Evolutionary conservation across 2,329 filamentous ascomycete species (phyloP).

Genomic region (Zymoseptoria brevis): DNA sequence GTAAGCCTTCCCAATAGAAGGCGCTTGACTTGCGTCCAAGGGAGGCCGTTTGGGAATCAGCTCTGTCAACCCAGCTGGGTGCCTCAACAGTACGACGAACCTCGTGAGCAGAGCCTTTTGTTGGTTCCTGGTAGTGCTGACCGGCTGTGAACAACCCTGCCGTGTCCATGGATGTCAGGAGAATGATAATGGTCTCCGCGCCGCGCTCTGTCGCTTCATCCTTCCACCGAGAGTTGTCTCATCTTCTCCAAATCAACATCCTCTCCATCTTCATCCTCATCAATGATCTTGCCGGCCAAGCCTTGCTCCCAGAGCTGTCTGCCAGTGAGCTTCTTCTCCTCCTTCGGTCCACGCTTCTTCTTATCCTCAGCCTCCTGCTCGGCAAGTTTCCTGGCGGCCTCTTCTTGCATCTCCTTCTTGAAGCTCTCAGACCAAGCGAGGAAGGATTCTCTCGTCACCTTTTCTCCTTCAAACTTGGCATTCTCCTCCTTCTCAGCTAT

Average conservation of each 20-base stretch:
- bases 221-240: constrained; percentile 60
- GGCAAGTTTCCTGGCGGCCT: constrained; percentile 47
- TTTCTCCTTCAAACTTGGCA: constrained; percentile 85
- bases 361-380: constrained; percentile 65
- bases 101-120: not conserved
- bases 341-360: constrained; percentile 47
- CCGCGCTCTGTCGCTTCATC: constrained; percentile 11
- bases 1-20: no score
- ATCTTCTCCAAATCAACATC: constrained; percentile 53
- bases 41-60: no score
- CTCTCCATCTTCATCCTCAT: constrained; percentile 60
- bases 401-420: constrained; percentile 69
- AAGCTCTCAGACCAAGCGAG: constrained; percentile 74
- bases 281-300: constrained; percentile 51
- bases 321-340: constrained; percentile 72
- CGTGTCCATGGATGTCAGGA: not conserved
- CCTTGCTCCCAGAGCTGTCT: constrained; percentile 44
- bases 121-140: not conserved
- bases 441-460: constrained; percentile 82
- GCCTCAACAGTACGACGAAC: no score
- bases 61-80: no score
- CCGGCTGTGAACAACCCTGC: not conserved
- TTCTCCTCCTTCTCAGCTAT: constrained; percentile 85
- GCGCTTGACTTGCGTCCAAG: no score
- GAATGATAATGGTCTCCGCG: not conserved